phyloP scores from a whole-genome alignment of 345 rosid genomes.

The Boechera divaricarpa region DNA sequence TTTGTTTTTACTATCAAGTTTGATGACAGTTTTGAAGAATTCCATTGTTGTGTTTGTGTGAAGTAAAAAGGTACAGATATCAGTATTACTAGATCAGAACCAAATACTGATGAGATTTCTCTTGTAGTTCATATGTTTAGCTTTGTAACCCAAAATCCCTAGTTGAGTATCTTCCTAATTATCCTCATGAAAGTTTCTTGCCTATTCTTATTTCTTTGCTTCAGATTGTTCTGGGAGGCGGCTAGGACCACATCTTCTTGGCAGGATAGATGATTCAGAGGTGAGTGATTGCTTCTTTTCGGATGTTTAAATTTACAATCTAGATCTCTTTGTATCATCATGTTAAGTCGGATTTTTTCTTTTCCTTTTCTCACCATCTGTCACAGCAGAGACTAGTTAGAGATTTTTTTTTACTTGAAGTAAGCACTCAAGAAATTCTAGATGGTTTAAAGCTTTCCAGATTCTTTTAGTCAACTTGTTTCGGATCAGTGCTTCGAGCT shows the following conservation, averaged over 20 bases:
- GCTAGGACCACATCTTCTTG: constrained; percentile 92
- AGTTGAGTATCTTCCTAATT: neutral
- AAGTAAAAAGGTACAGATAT: too few species aligned
- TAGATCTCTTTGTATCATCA: constrained; percentile 33
- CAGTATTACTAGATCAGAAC: neutral
- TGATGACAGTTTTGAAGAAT: neutral
- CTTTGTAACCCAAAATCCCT: neutral
- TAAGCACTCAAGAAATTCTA: constrained; percentile 81
- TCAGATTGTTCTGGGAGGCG: constrained; percentile 98
- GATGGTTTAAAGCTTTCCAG: constrained; percentile 79
- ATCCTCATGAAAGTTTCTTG: constrained; percentile 28
- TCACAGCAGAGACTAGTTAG: constrained; percentile 78
- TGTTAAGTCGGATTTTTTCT: constrained; percentile 30
- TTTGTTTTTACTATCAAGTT: neutral
- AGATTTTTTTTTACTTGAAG: constrained; percentile 86
- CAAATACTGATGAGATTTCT: neutral
- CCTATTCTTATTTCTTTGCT: constrained; percentile 17
- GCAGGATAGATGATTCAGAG: constrained; percentile 88
- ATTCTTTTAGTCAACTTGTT: constrained; percentile 86
- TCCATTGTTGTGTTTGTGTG: constrained; percentile 16
- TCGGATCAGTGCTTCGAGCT: constrained; percentile 75
- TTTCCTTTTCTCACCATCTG: constrained; percentile 37
- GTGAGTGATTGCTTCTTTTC: constrained; percentile 50
- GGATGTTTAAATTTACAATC: neutral
- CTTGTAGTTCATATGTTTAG: neutral